phyloP scores from a whole-genome alignment of 2,329 filamentous ascomycete species.

The Botrytis pseudocinerea region DNA sequence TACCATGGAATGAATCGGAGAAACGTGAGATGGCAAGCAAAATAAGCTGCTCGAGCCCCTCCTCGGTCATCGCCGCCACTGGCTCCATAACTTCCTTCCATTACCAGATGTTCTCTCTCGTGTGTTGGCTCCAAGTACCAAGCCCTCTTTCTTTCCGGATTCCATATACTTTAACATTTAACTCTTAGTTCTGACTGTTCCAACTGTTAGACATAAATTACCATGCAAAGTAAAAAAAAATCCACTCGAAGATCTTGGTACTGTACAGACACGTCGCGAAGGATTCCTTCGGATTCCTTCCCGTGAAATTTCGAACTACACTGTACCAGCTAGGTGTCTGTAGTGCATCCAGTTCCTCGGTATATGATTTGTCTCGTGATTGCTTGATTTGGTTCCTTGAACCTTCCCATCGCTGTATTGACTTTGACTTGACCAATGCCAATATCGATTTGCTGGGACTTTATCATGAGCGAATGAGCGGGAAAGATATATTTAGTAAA shows the following conservation, averaged over 20 bases:
- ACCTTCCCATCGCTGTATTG: not conserved
- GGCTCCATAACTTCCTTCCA: not conserved
- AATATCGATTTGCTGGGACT: not conserved
- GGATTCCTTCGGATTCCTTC: constrained; percentile 4
- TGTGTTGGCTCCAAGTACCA: not conserved
- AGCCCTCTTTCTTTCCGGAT: not conserved
- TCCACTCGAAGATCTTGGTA: not conserved
- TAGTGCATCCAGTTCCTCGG: constrained; percentile 14
- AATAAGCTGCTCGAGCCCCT: not conserved
- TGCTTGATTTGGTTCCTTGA: not conserved
- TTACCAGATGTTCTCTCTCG: not conserved
- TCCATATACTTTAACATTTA: not conserved
- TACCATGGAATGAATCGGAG: not conserved
- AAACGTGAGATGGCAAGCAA: not conserved
- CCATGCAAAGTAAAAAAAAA: not conserved
- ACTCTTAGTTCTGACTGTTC: not conserved
- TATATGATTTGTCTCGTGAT: not conserved
- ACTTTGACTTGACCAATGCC: no score
- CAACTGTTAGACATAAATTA: not conserved
- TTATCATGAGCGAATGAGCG: not conserved
- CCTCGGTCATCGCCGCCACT: constrained; percentile 7
- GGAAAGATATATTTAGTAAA: constrained; percentile 2
- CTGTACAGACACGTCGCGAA: constrained; percentile 3
- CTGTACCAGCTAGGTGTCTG: not conserved
- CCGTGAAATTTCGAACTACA: not conserved